Evolutionary conservation across 2,329 filamentous ascomycete species (phyloP).

Genomic region (Cyphellophora attinorum): DNA sequence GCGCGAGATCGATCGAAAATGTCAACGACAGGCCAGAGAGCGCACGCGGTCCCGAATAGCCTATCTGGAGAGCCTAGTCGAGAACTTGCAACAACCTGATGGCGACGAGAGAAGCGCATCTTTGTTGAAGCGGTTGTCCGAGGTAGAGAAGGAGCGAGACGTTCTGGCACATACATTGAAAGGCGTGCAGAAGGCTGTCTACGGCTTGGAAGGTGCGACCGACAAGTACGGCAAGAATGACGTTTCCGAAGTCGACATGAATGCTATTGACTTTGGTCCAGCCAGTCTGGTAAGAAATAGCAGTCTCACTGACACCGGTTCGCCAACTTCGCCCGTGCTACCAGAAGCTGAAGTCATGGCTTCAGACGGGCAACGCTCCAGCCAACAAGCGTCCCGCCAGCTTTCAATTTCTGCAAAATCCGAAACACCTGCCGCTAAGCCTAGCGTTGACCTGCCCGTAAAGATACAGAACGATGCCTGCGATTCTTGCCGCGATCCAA

Average conservation of each 20-base stretch:
- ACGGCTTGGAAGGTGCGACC: conserved; percentile 2
- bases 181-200: conserved; percentile 17
- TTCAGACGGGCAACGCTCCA: background rate
- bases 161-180: conserved; percentile 15
- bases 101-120: conserved; percentile 14
- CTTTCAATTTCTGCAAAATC: background rate
- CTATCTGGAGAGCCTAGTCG: conserved; percentile 18
- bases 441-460: background rate
- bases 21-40: conserved; percentile 18
- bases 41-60: conserved; percentile 18
- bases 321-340: background rate
- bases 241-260: background rate
- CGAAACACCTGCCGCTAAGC: too few relatives aligned
- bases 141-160: conserved; percentile 16
- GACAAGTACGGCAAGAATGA: background rate
- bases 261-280: background rate
- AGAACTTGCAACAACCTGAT: conserved; percentile 16
- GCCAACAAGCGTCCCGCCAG: background rate
- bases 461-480: conserved; percentile 2
- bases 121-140: conserved; percentile 15
- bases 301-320: background rate
- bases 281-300: background rate
- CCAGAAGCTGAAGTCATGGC: background rate
- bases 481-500: conserved; percentile 3
- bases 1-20: conserved; percentile 18